Percentiles rank a stretch among this genome's conserved stretches.
Conservation (phyloP, 805 yeast genomes). For the Sporopachydermia quercuum region DNA sequence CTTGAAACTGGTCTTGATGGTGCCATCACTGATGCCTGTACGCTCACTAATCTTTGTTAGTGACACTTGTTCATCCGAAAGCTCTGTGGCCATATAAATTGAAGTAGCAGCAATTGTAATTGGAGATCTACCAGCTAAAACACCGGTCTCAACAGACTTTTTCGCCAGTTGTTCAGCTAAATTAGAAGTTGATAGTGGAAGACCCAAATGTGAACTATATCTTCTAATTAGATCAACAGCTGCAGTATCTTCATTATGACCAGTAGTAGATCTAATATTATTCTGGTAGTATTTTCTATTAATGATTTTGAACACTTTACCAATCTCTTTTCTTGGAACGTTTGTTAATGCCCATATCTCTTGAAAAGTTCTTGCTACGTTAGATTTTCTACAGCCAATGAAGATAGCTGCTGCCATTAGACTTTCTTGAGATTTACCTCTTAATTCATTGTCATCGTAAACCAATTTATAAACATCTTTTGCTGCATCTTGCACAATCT, state of each 20-base stretch:
- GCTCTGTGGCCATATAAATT: constrained; percentile 81
- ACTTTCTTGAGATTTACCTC: constrained; percentile 85
- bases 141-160: constrained; percentile 80
- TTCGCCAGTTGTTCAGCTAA: constrained; percentile 90
- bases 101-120: constrained; percentile 97
- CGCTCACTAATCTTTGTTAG: constrained; percentile 79
- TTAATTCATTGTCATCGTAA: constrained; percentile 68
- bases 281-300: constrained; percentile 21
- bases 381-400: constrained; percentile 87
- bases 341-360: constrained; percentile 92
- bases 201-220: constrained; percentile 89
- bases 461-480: constrained; percentile 90
- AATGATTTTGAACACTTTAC: constrained; percentile 78
- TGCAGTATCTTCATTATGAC: constrained; percentile 11
- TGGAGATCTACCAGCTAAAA: constrained; percentile 91
- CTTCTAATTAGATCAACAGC: constrained; percentile 93
- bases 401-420: constrained; percentile 95
- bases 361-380: constrained; percentile 86
- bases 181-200: constrained; percentile 69
- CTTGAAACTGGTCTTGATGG: constrained; percentile 84
- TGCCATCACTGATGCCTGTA: constrained; percentile 94
- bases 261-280: constrained; percentile 27
- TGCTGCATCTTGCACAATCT: constrained; percentile 93
- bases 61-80: constrained; percentile 65
- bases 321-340: constrained; percentile 90